Evolutionary conservation across 2,329 filamentous ascomycete species (phyloP), one percentile per base, ranked within the genome.

Genomic region (Esteya vermicola): DNA sequence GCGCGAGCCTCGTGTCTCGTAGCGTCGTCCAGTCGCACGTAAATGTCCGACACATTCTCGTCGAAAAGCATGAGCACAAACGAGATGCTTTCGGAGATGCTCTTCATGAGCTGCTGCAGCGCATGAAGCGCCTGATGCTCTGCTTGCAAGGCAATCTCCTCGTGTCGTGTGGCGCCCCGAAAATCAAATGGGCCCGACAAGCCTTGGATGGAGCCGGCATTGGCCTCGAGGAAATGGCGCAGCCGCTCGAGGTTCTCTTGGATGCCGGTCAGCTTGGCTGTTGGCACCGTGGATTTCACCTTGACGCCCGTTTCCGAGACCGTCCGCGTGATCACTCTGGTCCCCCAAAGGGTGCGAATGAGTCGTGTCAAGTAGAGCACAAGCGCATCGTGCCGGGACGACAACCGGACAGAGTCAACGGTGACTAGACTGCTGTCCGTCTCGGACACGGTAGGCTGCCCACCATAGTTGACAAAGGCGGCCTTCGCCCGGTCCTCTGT

Each of bases 31-130:
- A 98, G 67, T 5, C 83, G 70, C 6, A 77, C 65, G 48, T 88
- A 79, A 35, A 96, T 94, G 45, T 98, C 89, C 33, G 85, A 77
- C 5, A 95, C 78, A 10, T 82, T 78, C 65, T 98, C 89, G 48
- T 96, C 89, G 45, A 96, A 96, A 1, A 98, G 69, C 54, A 95
- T 91, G 19, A 89, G 70, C 4, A 95, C 85, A 51, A 98, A 98
- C 0, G 89, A 93, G 38, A 98, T 94, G 4, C 91, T 91, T 57
- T 98, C 91, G 8, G 91, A 88, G 30, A 95, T 91, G 56, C 85
- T 85, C 40, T 81, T 79, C 57, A 95, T 85, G 20, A 98, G 68
- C 47, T 81, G 78, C 46, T 93, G 75, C 36, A 98, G 65, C 3
- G 85, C 85, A 53, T 91, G 81, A 47, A 98, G 70, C 10, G 88